Conservation (phyloP, 2,329 filamentous ascomycete genomes). For the Pseudonectria buxi region DNA sequence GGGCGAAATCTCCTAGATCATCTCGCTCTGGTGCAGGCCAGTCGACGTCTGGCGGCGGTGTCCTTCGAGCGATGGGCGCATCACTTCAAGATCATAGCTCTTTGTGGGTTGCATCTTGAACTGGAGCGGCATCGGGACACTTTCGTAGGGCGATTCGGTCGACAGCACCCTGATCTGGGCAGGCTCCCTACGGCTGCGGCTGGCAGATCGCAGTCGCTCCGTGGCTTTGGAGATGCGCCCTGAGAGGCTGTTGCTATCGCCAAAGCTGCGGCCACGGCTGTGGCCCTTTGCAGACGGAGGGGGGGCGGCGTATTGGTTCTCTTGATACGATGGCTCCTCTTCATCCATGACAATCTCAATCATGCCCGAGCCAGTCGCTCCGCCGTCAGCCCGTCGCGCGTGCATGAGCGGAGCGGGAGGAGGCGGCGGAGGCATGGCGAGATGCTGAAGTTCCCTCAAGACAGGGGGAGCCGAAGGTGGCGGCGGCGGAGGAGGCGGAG, state of each 20-base stretch:
- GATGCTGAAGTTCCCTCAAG: constrained; percentile 56
- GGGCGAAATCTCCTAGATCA: constrained; percentile 39
- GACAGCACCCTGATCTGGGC: constrained; percentile 19
- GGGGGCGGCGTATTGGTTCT: constrained; percentile 25
- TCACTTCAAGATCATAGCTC: constrained; percentile 31
- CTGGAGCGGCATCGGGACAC: constrained; percentile 25
- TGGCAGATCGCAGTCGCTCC: constrained; percentile 54
- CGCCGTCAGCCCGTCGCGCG: constrained; percentile 32
- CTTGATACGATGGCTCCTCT: constrained; percentile 33
- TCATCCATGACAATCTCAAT: constrained; percentile 64
- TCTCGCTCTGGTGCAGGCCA: constrained; percentile 47
- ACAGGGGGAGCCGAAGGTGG: constrained; percentile 49
- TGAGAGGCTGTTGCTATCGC: constrained; percentile 44
- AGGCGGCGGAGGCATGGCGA: constrained; percentile 54
- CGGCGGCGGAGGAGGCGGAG: constrained; percentile 44
- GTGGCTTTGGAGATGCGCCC: constrained; percentile 51
- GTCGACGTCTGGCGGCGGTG: constrained; percentile 38
- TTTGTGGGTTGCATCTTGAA: constrained; percentile 31
- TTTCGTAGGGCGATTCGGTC: constrained; percentile 36
- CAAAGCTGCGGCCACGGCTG: constrained; percentile 50
- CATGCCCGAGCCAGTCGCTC: constrained; percentile 45
- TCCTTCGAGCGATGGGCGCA: constrained; percentile 28
- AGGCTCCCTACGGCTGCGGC: constrained; percentile 45
- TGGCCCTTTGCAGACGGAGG: constrained; percentile 40
- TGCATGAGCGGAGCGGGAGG: constrained; percentile 53